Conservation (phyloP, 352 stramenopile species). For the Pythium rhizo-oryzae region DNA sequence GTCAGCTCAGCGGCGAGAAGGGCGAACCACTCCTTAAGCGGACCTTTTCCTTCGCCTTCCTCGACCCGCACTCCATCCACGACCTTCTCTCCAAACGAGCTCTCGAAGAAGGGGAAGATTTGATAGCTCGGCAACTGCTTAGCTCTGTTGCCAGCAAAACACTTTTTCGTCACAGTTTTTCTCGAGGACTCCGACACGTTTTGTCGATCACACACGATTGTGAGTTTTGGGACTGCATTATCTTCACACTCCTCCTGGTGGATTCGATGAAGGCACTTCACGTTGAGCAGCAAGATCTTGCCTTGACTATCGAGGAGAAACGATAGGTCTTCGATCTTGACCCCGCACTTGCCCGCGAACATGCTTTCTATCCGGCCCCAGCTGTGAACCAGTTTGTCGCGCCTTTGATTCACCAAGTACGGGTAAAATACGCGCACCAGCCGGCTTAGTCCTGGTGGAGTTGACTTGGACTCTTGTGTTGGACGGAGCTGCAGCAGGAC, state of each 20-base stretch:
- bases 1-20: conserved; percentile 43
- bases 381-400: conserved; percentile 42
- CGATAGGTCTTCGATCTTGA: conserved; percentile 16
- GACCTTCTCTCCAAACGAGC: conserved; percentile 69
- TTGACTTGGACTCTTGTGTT: background rate
- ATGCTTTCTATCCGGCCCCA: conserved; percentile 37
- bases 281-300: conserved; percentile 56
- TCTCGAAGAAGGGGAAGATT: conserved; percentile 69
- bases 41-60: conserved; percentile 76
- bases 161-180: conserved; percentile 12
- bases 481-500: background rate
- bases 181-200: conserved; percentile 24
- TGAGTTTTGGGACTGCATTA: conserved; percentile 22
- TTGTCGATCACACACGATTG: conserved; percentile 27
- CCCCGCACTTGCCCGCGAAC: background rate
- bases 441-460: conserved; percentile 34
- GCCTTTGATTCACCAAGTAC: conserved; percentile 57
- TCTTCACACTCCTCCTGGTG: conserved; percentile 4
- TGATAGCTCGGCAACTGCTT: conserved; percentile 26
- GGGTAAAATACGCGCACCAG: conserved; percentile 73
- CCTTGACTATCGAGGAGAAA: conserved; percentile 51
- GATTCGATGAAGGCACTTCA: conserved; percentile 16
- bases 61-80: conserved; percentile 61
- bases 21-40: conserved; percentile 75
- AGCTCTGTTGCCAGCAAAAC: background rate